Evolutionary conservation across 2,329 filamentous ascomycete genomes (phyloP), one percentile per base, ranked within the genome.

Genomic region (Colletotrichum echinochloae): DNA sequence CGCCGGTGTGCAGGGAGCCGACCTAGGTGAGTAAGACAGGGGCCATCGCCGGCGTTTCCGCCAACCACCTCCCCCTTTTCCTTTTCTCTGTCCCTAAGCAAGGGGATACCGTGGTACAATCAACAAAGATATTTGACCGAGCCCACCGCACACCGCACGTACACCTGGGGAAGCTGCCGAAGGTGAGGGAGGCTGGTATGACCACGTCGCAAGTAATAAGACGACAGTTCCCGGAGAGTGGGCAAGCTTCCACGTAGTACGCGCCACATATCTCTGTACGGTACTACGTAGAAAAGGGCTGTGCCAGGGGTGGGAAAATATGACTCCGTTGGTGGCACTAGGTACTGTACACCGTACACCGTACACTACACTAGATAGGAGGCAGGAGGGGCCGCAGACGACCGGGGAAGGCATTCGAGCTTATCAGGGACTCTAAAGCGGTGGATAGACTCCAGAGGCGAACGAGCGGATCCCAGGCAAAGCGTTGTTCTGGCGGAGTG

Each of bases 1-100:
- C 41, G 51, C 46, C 68, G 65, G 64, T 71, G 64, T 68, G 64
- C 54, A 70, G 44, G 51, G 37, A 46, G 44, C 35, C 5, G 37
- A 26, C 33, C 63, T 63, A 71, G 64, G 68, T 71, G 68, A 71
- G 68, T 68, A 64, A 71, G 68, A 71, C 68, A 63, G 30, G 30
- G 64, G n/a, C 37, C 56, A 70, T 67, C 64, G 44, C 41, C 51
- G 28, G 44, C 62, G 23, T 65, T 54, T 66, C 55, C 54, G 65
- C 60, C 49, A 70, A 41, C 55, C 44, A 54, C n/a, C 28, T 70
- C 8, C 51, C 64, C 57, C 37, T 59, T 61, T 59, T 33, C 46
- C 35, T 52, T 62, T 60, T 30, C 37, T 35, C 23, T 37, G 33
- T 44, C 68, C 61, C 51, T 23, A 30, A 44, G 26, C 12, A 33